Base-by-base conservation (phyloP, 2,329 filamentous ascomycete genomes). In the Diaporthe sp. region DNA sequence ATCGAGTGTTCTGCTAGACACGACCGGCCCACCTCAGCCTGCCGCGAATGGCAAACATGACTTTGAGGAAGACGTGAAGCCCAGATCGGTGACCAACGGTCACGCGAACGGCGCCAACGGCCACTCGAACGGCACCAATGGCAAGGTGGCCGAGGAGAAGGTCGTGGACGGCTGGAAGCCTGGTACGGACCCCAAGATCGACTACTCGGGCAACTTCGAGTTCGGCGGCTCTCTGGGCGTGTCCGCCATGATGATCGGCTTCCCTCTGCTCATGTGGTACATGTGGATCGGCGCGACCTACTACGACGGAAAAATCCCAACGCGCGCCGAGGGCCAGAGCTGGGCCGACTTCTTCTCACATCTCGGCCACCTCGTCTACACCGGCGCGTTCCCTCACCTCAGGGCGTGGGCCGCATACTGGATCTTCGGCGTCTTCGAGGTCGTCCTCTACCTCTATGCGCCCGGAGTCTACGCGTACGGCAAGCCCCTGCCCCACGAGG, bases 231-330 rank as follows among this genome's bases (percentile, higher is more conserved):
- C 94, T 4, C 83, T 90, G n/a, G 96, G 97, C 73, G 93, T 96
- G 57, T 85, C 90, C 22, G 87, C 90, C 79, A 95, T 98, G 91
- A 98, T 98, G 95, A 89, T 95, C 77, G 92, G 94, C 61, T 99
- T 98, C 85, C 97, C 97, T n/a, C 77, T 93, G 51, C 90, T 99
- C 80, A 98, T 98, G 96, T 98, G 95, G 90, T 98, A 98, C 87
- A 98, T 99, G 96, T 98, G 96, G 96, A 93, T 98, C 84, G 97
- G 97, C 70, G 94, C 96, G 46, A 96, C 93, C 68, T 98, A 96
- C 86, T 99, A 98, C 86, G 88, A 95, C 82, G 96, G 96, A 79
- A 92, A 94, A 78, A 88, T 97, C 71, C 97, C 97, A 22, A 86
- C 87, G 58, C 94, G 92, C 1, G 86, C 86, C 2, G 83, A 90